A percentile compares a stretch with the other conserved stretches of the same genome.
Conservation (phyloP, 768 basidiomycete genomes). For the Amanita molliuscula region DNA sequence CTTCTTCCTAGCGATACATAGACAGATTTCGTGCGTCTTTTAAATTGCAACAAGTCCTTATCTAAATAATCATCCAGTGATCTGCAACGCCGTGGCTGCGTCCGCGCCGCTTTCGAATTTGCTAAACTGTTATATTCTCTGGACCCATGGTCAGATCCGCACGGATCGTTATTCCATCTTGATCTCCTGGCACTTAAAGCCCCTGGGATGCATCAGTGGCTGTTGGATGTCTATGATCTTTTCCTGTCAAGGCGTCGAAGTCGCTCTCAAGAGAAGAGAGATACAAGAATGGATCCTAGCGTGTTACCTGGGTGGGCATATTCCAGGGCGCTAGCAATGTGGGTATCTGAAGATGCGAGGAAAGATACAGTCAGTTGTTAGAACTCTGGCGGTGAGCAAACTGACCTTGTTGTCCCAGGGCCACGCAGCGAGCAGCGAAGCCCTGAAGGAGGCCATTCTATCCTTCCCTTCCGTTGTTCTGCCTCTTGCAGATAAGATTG, state of each 20-base stretch:
- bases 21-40: constrained; percentile 64
- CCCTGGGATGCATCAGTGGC: constrained; percentile 63
- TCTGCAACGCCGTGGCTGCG: constrained; percentile 80
- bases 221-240: constrained; percentile 55
- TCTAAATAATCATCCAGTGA: constrained; percentile 35
- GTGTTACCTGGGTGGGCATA: constrained; percentile 74
- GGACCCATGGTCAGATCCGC: constrained; percentile 84
- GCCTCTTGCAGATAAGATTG: constrained; percentile 79
- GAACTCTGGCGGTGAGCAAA: background rate
- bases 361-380: constrained; percentile 24
- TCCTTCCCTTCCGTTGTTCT: constrained; percentile 77
- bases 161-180: constrained; percentile 73
- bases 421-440: constrained; percentile 50
- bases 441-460: constrained; percentile 62
- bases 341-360: constrained; percentile 35
- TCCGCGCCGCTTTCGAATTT: constrained; percentile 87
- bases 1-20: constrained; percentile 81
- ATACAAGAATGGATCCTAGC: constrained; percentile 36
- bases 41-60: background rate
- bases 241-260: constrained; percentile 20
- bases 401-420: constrained; percentile 22
- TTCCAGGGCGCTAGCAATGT: constrained; percentile 58
- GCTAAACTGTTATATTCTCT: constrained; percentile 76
- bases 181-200: constrained; percentile 85
- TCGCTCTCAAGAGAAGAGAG: constrained; percentile 8